Base-by-base conservation (phyloP, 257 asterid genomes). In the Lycium ferocissimum region DNA sequence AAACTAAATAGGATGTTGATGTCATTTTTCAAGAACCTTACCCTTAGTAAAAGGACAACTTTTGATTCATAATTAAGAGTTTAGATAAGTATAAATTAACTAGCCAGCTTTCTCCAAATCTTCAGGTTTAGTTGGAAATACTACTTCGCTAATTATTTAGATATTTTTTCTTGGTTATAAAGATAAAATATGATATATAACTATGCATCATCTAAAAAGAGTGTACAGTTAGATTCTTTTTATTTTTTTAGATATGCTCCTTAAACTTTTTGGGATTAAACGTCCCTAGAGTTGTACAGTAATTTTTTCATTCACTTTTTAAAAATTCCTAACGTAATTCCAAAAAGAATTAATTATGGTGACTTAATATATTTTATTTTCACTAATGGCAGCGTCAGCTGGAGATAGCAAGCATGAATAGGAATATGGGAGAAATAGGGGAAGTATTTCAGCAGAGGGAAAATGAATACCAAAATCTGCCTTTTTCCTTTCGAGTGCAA, bases 401-500 rank as follows among this genome's bases (percentile, higher is more conserved):
- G 86, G 94, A 92, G 83, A 85, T 92, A 86, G 93, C 92, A 62
- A 90, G 91, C 2, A 87, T 93, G 94, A 91, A 92, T 54, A 89
- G 91, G 5, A 89, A 91, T 75, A 87, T 92, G 89, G 86, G 93
- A 89, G 95, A 90, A 83, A 51, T 85, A 33, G 85, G 95, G 85
- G 3, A 88, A 88, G 61, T 92, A 86, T 85, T 92, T 83, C 85
- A 82, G 53, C 95, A 92, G 45, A 91, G 90, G 7, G 91, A 72
- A 1, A 86, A 89, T 70, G 94, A 92, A 38, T 92, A 91, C 6
- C 91, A 90, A 75, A 87, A 89, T 9, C 92, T 93, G 92, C 93
- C 97, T 2, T 92, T 93, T 49, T 88, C 95, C 82, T 93, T 91
- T 62, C 90, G 97, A 0, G 94, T 93, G 17, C 97, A 93, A 86